These are phyloP conservation scores for Brettanomyces sp. DNA, from an alignment of 805 yeast genomes.

Conservation along the genomic window DNA sequence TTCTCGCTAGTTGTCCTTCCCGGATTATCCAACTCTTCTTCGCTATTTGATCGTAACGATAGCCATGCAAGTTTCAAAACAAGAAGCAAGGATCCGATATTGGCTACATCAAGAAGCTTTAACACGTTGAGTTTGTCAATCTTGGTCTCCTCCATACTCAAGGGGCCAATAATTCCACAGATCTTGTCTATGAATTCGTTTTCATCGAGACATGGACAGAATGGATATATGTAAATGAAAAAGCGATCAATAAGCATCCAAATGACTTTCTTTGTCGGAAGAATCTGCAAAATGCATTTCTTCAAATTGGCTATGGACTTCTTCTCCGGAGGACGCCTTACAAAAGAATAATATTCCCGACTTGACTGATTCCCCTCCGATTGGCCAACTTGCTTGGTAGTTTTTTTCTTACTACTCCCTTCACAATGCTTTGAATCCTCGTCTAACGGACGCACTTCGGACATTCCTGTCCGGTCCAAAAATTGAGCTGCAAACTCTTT, in stretches of 20 bases:
- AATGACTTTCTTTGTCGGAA: conserved; percentile 35
- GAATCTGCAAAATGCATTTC: conserved; percentile 22
- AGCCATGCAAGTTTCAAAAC: conserved; percentile 33
- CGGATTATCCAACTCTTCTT: conserved; percentile 16
- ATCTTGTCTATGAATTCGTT: conserved; percentile 24
- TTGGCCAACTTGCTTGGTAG: neutral
- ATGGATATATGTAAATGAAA: conserved; percentile 37
- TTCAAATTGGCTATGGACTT: neutral
- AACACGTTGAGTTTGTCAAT: conserved; percentile 27
- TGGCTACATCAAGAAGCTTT: conserved; percentile 39
- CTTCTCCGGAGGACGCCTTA: neutral
- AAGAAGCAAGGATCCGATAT: conserved; percentile 34
- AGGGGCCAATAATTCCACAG: conserved; percentile 20
- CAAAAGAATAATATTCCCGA: neutral
- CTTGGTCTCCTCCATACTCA: conserved; percentile 20
- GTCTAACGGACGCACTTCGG: neutral
- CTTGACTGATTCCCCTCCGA: neutral
- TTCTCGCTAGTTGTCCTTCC: conserved; percentile 19
- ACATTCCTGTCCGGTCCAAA: neutral
- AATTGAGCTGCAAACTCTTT: neutral
- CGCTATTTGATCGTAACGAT: conserved; percentile 27
- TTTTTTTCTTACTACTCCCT: neutral
- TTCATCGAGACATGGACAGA: conserved; percentile 38
- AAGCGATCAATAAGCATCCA: conserved; percentile 38
- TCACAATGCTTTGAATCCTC: neutral